Evolutionary conservation across 768 basidiomycete species (phyloP).

Genomic region (Hypholoma sublateritium): DNA sequence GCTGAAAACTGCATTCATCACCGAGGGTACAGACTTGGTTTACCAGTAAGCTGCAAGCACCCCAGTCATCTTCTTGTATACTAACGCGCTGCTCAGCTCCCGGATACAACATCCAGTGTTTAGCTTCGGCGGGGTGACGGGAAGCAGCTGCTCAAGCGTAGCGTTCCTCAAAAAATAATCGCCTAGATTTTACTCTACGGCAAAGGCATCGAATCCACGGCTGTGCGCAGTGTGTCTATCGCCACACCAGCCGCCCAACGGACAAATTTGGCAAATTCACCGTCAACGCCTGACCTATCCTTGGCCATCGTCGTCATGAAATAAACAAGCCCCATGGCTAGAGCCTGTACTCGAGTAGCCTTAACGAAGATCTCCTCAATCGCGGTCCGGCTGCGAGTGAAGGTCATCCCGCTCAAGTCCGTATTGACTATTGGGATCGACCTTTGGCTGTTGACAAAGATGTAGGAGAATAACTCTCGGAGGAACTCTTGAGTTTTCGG

Average conservation of each 20-base stretch:
- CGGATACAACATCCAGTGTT: slow-evolving; percentile 71
- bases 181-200: slow-evolving; percentile 18
- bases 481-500: slow-evolving; percentile 66
- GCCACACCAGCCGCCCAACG: slow-evolving; percentile 71
- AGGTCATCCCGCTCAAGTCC: slow-evolving; percentile 32
- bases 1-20: slow-evolving; percentile 52
- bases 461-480: slow-evolving; percentile 61
- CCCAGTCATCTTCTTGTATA: too few relatives aligned
- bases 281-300: slow-evolving; percentile 28
- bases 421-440: slow-evolving; percentile 59
- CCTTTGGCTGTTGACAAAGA: slow-evolving; percentile 76
- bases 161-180: slow-evolving; percentile 55
- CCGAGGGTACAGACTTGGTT: slow-evolving; percentile 43
- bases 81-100: slow-evolving; percentile 45
- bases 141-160: slow-evolving; percentile 67
- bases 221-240: slow-evolving; percentile 65
- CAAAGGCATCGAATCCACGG: slow-evolving; percentile 52
- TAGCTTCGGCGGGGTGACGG: slow-evolving; percentile 76
- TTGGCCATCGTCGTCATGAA: slow-evolving; percentile 54
- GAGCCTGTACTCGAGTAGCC: slow-evolving; percentile 57
- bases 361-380: slow-evolving; percentile 83
- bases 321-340: slow-evolving; percentile 76
- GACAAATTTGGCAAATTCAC: slow-evolving; percentile 41
- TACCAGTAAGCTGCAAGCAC: slow-evolving; percentile 57
- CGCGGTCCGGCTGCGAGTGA: slow-evolving; percentile 52